Conservation (phyloP, 495 filamentous ascomycete genomes). For the Talaromyces trachyspermus region DNA sequence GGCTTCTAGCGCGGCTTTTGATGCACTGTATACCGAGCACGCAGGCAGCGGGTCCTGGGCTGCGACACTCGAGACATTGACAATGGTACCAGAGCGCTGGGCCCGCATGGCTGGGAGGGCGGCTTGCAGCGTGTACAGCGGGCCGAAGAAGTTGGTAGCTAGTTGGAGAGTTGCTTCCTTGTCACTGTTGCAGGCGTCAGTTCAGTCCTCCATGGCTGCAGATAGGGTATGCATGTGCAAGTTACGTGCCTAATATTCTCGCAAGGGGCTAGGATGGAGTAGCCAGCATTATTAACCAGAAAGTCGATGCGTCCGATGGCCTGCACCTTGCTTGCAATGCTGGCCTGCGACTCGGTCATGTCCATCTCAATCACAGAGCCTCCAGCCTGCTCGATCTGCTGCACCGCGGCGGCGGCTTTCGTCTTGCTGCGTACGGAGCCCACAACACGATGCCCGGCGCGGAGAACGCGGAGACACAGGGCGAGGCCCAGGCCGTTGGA, state of each 20-base stretch:
- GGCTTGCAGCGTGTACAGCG: conserved; percentile 32
- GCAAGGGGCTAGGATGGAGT: conserved; percentile 17
- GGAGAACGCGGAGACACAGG: conserved; percentile 38
- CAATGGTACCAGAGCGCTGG: conserved; percentile 26
- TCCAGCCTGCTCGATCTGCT: conserved; percentile 18
- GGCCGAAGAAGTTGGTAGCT: conserved; percentile 45
- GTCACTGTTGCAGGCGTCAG: conserved; percentile 14
- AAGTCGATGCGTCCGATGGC: conserved; percentile 19
- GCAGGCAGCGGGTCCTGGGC: conserved; percentile 11
- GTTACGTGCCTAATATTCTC: conserved; percentile 19
- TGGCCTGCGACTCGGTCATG: conserved; percentile 27
- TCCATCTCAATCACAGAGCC: conserved; percentile 29
- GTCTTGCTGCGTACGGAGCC: conserved; percentile 44
- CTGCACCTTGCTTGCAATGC: conserved; percentile 2
- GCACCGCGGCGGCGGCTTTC: conserved; percentile 20
- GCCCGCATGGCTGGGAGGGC: conserved; percentile 36
- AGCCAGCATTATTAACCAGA: conserved; percentile 27
- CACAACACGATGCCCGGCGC: conserved; percentile 46
- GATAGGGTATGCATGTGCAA: neutral
- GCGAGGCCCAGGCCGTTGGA: conserved; percentile 46
- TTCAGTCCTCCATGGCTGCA: neutral
- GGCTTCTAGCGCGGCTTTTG: conserved; percentile 21
- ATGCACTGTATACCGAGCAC: conserved; percentile 17
- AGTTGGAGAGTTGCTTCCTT: conserved; percentile 31
- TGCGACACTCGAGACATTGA: conserved; percentile 34